Evolutionary conservation across 1,284 basidiomycete species (phyloP).

Genomic region (Bjerkandera adusta): DNA sequence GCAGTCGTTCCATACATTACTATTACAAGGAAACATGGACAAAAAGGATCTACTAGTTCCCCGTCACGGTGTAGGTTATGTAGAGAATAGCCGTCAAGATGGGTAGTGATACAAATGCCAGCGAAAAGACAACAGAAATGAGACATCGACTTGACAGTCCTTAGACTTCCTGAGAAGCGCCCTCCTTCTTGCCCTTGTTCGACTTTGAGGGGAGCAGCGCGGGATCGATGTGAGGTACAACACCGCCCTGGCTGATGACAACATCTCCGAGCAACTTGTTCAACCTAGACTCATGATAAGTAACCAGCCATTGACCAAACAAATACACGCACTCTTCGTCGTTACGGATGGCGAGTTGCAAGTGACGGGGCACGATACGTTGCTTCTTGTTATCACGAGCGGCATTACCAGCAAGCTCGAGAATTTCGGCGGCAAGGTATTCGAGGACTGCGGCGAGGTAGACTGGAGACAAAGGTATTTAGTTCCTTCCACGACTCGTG

Average conservation of each 20-base stretch:
- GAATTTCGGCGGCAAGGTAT: constrained; percentile 85
- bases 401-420: constrained; percentile 87
- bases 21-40: constrained; percentile 8
- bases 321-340: constrained; percentile 64
- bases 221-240: constrained; percentile 65
- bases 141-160: not conserved
- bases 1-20: constrained; percentile 6
- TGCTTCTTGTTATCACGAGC: constrained; percentile 75
- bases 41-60: constrained; percentile 7
- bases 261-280: constrained; percentile 76
- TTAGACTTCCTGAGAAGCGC: constrained; percentile 39
- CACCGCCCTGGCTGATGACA: constrained; percentile 84
- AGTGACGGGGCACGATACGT: constrained; percentile 82
- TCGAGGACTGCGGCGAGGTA: constrained; percentile 86
- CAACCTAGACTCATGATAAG: constrained; percentile 37
- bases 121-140: constrained; percentile 5
- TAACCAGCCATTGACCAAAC: not conserved
- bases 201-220: constrained; percentile 72
- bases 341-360: constrained; percentile 84
- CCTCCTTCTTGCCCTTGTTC: constrained; percentile 52
- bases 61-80: constrained; percentile 11
- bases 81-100: constrained; percentile 10
- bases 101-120: constrained; percentile 16
- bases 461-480: too few relatives aligned
- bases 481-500: too few relatives aligned